Conservation (phyloP, 305 asterid genomes). For the Plantago coronopus region DNA sequence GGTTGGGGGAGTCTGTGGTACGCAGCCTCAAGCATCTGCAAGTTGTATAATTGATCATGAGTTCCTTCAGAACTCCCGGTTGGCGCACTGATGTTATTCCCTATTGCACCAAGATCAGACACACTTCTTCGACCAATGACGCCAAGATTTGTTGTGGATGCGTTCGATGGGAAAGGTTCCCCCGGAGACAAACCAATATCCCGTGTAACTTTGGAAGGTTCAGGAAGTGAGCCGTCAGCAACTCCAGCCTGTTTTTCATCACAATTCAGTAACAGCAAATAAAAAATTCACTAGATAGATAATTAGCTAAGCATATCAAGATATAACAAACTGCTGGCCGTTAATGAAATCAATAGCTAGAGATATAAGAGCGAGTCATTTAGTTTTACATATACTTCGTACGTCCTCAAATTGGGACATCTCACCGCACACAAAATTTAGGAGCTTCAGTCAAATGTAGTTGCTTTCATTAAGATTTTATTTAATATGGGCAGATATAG, state of each 20-base stretch:
- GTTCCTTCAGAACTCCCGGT: constrained; percentile 67
- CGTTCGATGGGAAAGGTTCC: constrained; percentile 81
- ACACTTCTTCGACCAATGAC: constrained; percentile 95
- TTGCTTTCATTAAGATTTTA: too few species aligned
- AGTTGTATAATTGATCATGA: constrained; percentile 75
- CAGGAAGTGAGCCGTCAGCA: constrained; percentile 35
- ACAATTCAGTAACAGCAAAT: constrained; percentile 21
- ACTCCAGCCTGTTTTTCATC: constrained; percentile 52
- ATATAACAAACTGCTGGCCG: neutral
- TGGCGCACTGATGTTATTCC: constrained; percentile 68
- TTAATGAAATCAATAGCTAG: too few species aligned
- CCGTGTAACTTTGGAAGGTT: constrained; percentile 29
- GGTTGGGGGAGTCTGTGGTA: constrained; percentile 90
- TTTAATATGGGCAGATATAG: too few species aligned
- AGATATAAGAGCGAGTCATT: too few species aligned
- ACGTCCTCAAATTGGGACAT: too few species aligned
- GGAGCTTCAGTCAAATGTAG: too few species aligned
- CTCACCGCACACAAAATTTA: too few species aligned
- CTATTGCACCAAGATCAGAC: constrained; percentile 93
- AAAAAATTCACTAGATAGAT: neutral
- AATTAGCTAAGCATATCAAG: constrained; percentile 1
- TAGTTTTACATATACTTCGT: too few species aligned
- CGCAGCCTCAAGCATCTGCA: constrained; percentile 96
- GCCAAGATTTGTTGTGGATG: constrained; percentile 84
- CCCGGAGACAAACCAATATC: constrained; percentile 85